Percentiles rank a stretch among this genome's conserved stretches.
These are phyloP conservation scores for Pseudogymnoascus sp. DNA, from an alignment of 2,329 filamentous ascomycete genomes.

Conservation along the genomic window DNA sequence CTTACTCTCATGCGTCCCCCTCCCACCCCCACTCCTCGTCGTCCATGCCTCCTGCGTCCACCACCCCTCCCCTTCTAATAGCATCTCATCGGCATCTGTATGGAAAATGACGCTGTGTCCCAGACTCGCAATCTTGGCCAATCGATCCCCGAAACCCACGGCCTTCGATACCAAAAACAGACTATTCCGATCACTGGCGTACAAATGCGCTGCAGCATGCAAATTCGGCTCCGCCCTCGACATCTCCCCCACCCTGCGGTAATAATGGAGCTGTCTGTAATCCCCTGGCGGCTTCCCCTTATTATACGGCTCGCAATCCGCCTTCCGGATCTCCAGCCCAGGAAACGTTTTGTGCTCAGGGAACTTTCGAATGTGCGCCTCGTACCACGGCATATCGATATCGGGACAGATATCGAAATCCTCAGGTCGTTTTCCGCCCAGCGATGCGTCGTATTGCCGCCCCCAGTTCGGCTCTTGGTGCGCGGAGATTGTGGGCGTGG, in stretches of 20 bases:
- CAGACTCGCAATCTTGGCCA: conserved; percentile 37
- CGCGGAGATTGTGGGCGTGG: conserved; percentile 9
- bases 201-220: conserved; percentile 49
- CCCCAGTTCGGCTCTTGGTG: conserved; percentile 12
- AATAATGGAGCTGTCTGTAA: conserved; percentile 12
- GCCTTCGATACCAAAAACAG: conserved; percentile 44
- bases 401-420: conserved; percentile 10
- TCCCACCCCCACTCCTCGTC: conserved; percentile 35
- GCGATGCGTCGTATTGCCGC: conserved; percentile 11
- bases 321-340: conserved; percentile 40
- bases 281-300: conserved; percentile 13
- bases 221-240: conserved; percentile 43
- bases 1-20: conserved; percentile 39
- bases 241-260: conserved; percentile 19
- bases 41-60: conserved; percentile 42
- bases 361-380: neutral
- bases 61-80: conserved; percentile 34
- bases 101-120: conserved; percentile 42
- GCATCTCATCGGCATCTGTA: conserved; percentile 30
- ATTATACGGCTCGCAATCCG: conserved; percentile 26
- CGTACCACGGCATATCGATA: conserved; percentile 19
- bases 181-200: conserved; percentile 48
- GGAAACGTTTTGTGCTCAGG: conserved; percentile 17
- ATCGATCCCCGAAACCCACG: conserved; percentile 33
- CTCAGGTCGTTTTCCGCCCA: conserved; percentile 9